Evolutionary conservation across 768 basidiomycete genomes (phyloP), one percentile per base, ranked within the genome.

Genomic region (Auricularia sp.): DNA sequence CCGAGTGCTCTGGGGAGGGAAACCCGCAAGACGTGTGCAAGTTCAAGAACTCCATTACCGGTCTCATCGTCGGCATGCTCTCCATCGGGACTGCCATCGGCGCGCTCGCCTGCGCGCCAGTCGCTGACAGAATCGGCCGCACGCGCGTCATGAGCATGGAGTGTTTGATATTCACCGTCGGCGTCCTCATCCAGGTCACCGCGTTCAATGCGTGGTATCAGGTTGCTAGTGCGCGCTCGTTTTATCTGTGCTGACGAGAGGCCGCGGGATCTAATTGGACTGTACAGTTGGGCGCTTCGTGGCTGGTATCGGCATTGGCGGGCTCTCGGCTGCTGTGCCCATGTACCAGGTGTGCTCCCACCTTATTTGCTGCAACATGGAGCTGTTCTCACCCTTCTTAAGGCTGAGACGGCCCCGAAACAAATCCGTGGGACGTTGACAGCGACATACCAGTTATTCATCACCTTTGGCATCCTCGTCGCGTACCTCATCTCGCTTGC

Each of bases 401-500:
- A 87, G 80, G 85, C 86, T 8, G 87, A 89, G 72, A 85, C 84
- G 0, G 87, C 87, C 0, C 89, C 88, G 12, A 78, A 84, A 11
- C 83, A 88, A 67, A 84, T 90, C 64, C 82, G 88, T 62, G 88
- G 89, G 3, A 82, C 86, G 1, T 74, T 87, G 36, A 87, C 86
- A 16, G 83, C 82, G 2, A 83, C 82, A 3, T 83, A 82, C 67
- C 83, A 85, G 69, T 23, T 86, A 14, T 85, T 87, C 74, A 87
- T 88, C 68, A 88, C 87, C 0, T 78, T 86, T 66, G 87, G 88
- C 69, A 88, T 87, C 66, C 79, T 87, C 36, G 79, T 87, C 51
- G 84, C 87, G 39, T 87, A 88, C 71, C 83, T 81, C 67, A 84
- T 90, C 62, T 82, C 81, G n/a, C 83, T 88, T 67, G 88, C 84